Evolutionary conservation across 208 protist genomes (phyloP), one percentile per base, ranked within the genome.

Genomic region (Trypanosoma melophagium): DNA sequence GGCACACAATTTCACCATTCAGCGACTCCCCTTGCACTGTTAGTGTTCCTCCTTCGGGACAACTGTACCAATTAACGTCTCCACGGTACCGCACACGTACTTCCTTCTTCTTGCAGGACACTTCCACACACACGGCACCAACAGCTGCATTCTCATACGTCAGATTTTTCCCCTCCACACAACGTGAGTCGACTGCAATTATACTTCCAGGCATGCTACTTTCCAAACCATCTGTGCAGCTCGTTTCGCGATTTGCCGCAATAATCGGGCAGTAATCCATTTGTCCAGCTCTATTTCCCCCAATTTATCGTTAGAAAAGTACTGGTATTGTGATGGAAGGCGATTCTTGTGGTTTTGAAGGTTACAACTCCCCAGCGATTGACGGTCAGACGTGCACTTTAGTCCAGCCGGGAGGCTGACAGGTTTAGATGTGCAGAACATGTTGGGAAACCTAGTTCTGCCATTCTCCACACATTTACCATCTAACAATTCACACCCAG

Each of bases 391-490:
- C 10, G 42, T 47, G 42, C 42, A 47, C 9, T 17, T 2, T 12
- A 47, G 42, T 12, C 1, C 2, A 2, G 1, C 16, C 1, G 42
- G 16, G 28, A 35, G 1, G 10, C 10, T 10, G 3, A 1, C 13
- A 8, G 1, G 2, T 8, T n/a, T 17, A 3, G 42, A 2, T n/a
- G 9, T 47, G 16, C 42, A 47, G 16, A 47, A 47, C 42, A 47
- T 47, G 42, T 47, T 47, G 42, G 42, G 42, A 9, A 55, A 55
- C 3, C 24, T 2, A 1, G 19, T 55, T 25, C 4, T 7, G 1
- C 12, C n/a, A 22, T 73, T 58, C 12, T 38, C 44, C 9, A 83
- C 38, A 35, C 78, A 83, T 41, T 66, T 76, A 24, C 71, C 54
- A 17, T 66, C 35, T 17, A 77, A 14, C 3, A 83, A 67, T 2